Base-by-base conservation (phyloP, 2,329 filamentous ascomycete genomes). In the Clarireedia paspali region DNA sequence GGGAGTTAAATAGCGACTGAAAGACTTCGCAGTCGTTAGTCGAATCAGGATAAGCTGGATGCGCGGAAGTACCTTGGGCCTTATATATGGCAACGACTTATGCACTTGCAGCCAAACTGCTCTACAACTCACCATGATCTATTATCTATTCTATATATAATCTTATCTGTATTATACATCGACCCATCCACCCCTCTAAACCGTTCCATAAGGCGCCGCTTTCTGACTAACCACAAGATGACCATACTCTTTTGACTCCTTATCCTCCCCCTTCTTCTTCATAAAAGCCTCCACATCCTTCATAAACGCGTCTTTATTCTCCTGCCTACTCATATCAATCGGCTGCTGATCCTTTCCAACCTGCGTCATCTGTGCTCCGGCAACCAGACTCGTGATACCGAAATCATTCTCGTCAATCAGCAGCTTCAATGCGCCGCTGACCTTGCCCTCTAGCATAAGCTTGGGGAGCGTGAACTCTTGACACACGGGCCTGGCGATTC, bases 321-420 rank as follows among this genome's bases (percentile, higher is more conserved):
- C 71, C 60, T 76, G 67, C 12, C 70, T 63, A 15, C 73, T 77
- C 50, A 80, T 62, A 64, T 82, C 78, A 50, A 81, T 73, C 3
- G 79, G 79, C 64, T 78, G 69, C 55, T 78, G 70, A 53, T 78
- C 76, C 65, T 77, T 78, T 10, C 77, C 77, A 12, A 81, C 64
- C 66, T 80, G 77, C 26, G 57, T 40, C 38, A 67, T 67, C 27
- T 67, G 66, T 1, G 62, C 63, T 3, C 64, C 64, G 45, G 64
- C 63, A 20, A 58, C 59, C 36, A 62, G 47, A 40, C 61, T 62
- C 2, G 57, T 58, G 15, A 63, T 15, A 10, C 54, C 74, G 60
- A 84, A 83, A 60, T 84, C 70, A 38, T 79, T 70, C 40, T 80
- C 74, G 48, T 78, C 76, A 2, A 78, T 58, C 34, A 72, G 61